Conservation (phyloP, 2,329 filamentous ascomycete species). For the Penicillium hordei region DNA sequence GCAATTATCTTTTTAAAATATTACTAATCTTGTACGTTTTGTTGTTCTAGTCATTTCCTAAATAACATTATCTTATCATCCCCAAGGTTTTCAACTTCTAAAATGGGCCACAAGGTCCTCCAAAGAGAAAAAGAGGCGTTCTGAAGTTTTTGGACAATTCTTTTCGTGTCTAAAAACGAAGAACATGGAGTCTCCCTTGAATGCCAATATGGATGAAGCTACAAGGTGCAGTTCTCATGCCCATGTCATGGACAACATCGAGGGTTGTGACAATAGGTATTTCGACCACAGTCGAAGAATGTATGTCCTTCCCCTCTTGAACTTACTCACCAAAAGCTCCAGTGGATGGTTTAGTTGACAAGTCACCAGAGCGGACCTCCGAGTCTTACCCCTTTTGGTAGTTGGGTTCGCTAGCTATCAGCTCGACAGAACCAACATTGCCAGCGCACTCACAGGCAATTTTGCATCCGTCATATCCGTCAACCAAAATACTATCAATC, state of each 20-base stretch:
- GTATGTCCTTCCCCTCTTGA: not conserved
- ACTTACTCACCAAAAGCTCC: too few species aligned
- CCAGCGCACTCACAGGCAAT: constrained; percentile 52
- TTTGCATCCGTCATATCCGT: constrained; percentile 48
- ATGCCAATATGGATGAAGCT: not conserved
- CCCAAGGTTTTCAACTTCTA: constrained; percentile 3
- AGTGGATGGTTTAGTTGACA: not conserved
- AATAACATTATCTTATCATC: constrained; percentile 6
- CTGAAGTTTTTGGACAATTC: not conserved
- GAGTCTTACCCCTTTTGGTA: constrained; percentile 51
- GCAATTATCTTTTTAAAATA: too few species aligned
- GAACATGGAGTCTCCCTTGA: too few species aligned
- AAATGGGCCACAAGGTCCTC: constrained; percentile 2
- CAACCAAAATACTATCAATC: constrained; percentile 51
- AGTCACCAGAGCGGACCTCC: constrained; percentile 45
- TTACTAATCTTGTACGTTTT: not conserved
- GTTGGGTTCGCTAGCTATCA: constrained; percentile 54
- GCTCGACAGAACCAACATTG: constrained; percentile 55
- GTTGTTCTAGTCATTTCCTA: not conserved
- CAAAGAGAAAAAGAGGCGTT: not conserved
- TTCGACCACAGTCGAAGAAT: not conserved
- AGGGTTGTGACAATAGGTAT: not conserved
- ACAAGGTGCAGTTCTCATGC: not conserved
- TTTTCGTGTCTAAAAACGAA: not conserved
- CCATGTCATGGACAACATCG: not conserved